Percentiles rank a stretch among this genome's conserved stretches.
These are phyloP conservation scores for Eucalyptus brandiana DNA, from an alignment of 345 rosid species.

Conservation along the genomic window DNA sequence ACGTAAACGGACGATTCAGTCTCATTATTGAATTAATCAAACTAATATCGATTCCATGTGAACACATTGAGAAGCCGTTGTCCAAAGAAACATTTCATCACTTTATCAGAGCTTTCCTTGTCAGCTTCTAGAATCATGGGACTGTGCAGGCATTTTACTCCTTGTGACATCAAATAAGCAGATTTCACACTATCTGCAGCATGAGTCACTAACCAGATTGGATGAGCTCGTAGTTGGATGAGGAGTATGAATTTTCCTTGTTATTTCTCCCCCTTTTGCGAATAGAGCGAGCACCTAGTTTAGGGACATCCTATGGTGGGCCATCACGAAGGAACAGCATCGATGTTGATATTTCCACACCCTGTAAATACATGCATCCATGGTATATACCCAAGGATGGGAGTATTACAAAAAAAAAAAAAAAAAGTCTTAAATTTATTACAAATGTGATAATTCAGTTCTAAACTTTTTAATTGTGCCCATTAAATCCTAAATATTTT, in stretches of 20 bases:
- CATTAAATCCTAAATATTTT: accelerated
- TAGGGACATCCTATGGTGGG: not conserved
- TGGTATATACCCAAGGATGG: not conserved
- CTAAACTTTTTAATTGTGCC: no score
- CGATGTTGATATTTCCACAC: not conserved
- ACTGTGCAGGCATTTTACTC: not conserved
- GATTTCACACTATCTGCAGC: not conserved
- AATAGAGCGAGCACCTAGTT: not conserved
- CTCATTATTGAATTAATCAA: not conserved
- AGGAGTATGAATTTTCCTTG: not conserved
- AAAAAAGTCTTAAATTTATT: no score
- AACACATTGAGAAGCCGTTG: not conserved
- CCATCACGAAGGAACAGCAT: not conserved
- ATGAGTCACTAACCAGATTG: not conserved
- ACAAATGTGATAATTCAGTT: accelerated
- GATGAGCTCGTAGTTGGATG: not conserved
- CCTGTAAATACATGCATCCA: not conserved
- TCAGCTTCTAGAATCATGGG: not conserved
- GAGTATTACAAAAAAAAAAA: no score
- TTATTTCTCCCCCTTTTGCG: not conserved
- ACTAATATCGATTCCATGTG: not conserved
- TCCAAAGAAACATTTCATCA: not conserved
- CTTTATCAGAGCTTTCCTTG: not conserved
- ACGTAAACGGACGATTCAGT: not conserved
- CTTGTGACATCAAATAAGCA: not conserved